A percentile compares a stretch with the other conserved stretches of the same genome.
These are phyloP conservation scores for Cokeromyces recurvatus DNA, from an alignment of 371 early-diverging fungal genomes.

Conservation along the genomic window DNA sequence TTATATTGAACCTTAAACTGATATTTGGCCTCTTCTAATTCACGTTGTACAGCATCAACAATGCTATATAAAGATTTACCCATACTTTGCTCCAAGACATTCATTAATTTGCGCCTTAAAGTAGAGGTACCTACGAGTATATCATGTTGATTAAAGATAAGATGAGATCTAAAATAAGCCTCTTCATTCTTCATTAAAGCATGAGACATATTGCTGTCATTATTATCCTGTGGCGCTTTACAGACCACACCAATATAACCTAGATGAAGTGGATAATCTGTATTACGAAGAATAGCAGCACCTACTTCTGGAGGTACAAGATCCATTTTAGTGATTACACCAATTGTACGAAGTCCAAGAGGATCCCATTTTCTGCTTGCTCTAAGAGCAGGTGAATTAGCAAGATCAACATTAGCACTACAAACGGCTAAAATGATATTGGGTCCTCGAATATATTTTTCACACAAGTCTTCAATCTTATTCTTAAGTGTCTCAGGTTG, in stretches of 20 bases:
- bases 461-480: slow-evolving; percentile 91
- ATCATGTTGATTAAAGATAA: slow-evolving; percentile 58
- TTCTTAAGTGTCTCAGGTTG: slow-evolving; percentile 93
- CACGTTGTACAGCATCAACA: slow-evolving; percentile 85
- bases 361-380: slow-evolving; percentile 95
- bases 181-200: slow-evolving; percentile 72
- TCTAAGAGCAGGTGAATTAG: slow-evolving; percentile 96
- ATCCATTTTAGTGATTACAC: slow-evolving; percentile 99
- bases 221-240: slow-evolving; percentile 49
- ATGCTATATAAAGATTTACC: slow-evolving; percentile 74
- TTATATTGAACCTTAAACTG: slow-evolving; percentile 98
- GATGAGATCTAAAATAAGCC: slow-evolving; percentile 59
- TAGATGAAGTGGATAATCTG: slow-evolving; percentile 88
- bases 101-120: slow-evolving; percentile 78
- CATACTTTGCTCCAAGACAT: slow-evolving; percentile 92
- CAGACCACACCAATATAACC: slow-evolving; percentile 99
- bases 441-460: slow-evolving; percentile 87
- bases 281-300: slow-evolving; percentile 80
- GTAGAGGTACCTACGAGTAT: slow-evolving; percentile 82
- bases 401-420: slow-evolving; percentile 97
- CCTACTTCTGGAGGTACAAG: slow-evolving; percentile 86
- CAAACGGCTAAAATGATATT: slow-evolving; percentile 98
- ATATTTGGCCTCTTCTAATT: slow-evolving; percentile 92
- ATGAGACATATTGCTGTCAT: slow-evolving; percentile 49
- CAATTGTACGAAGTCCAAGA: slow-evolving; percentile 91